Conservation (phyloP, 805 yeast species). For the Zygotorulaspora chibaensis region DNA sequence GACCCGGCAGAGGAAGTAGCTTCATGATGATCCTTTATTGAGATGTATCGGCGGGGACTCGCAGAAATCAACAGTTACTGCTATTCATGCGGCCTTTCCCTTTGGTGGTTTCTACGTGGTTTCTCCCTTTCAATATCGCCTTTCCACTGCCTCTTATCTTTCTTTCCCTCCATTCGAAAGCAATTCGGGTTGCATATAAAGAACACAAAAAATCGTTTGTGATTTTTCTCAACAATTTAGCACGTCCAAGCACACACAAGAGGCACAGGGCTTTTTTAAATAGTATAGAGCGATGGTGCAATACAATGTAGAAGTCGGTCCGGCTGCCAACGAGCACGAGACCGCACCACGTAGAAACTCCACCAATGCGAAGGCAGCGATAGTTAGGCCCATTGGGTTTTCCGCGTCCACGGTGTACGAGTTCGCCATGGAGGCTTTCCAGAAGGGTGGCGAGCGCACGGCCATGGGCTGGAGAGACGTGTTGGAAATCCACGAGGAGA, state of each 20-base stretch:
- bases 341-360: slow-evolving; percentile 74
- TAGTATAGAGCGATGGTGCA: slow-evolving; percentile 17
- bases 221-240: neutral
- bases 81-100: too few species aligned
- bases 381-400: slow-evolving; percentile 59
- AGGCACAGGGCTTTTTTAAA: neutral
- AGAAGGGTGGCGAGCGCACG: slow-evolving; percentile 47
- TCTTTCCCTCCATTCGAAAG: too few species aligned
- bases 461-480: slow-evolving; percentile 79
- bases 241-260: neutral
- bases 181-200: too few species aligned
- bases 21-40: too few species aligned
- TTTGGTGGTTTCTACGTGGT: too few species aligned
- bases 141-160: too few species aligned
- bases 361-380: slow-evolving; percentile 38
- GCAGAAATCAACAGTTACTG: too few species aligned
- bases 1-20: too few species aligned
- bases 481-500: slow-evolving; percentile 69
- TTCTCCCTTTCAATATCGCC: too few species aligned
- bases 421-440: slow-evolving; percentile 56
- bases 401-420: slow-evolving; percentile 69
- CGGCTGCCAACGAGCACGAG: slow-evolving; percentile 63
- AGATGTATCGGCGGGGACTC: too few species aligned
- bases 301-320: slow-evolving; percentile 58
- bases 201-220: too few species aligned